These are phyloP conservation scores for Pythium guiyangense DNA, from an alignment of 352 stramenopile species.

Conservation along the genomic window DNA sequence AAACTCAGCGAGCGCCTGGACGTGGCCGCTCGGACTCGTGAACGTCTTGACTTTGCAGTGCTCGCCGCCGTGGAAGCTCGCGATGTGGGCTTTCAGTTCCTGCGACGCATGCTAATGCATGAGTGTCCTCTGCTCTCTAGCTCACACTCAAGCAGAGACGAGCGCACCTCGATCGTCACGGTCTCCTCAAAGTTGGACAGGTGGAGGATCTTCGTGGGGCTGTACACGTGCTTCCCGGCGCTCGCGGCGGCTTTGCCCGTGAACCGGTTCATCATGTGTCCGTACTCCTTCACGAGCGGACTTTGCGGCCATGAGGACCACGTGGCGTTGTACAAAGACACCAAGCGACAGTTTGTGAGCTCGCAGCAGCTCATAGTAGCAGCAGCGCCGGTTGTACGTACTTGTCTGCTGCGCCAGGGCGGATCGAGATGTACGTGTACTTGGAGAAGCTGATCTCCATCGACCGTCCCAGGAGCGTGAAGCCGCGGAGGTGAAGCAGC, in stretches of 20 bases:
- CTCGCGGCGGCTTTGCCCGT: constrained; percentile 50
- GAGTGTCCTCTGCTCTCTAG: too few relatives aligned
- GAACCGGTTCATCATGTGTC: constrained; percentile 46
- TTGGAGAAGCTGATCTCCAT: constrained; percentile 66
- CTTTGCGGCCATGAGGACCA: too few relatives aligned
- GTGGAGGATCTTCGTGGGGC: constrained; percentile 58
- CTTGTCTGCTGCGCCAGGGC: constrained; percentile 11
- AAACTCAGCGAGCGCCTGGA: constrained; percentile 52
- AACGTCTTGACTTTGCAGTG: constrained; percentile 47
- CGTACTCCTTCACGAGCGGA: constrained; percentile 39
- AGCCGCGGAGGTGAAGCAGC: constrained; percentile 47
- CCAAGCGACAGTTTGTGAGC: too few relatives aligned
- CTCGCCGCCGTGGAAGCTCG: constrained; percentile 29
- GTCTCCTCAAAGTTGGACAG: constrained; percentile 53
- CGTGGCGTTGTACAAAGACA: too few relatives aligned
- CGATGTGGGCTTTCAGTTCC: constrained; percentile 33
- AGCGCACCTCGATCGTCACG: constrained; percentile 24
- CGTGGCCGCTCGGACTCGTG: constrained; percentile 36
- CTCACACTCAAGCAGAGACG: neutral
- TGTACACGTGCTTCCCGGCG: constrained; percentile 60
- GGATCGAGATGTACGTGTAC: constrained; percentile 43
- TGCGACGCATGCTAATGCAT: too few relatives aligned
- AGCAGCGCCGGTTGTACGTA: too few relatives aligned
- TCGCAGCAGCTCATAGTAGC: too few relatives aligned
- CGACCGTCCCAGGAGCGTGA: constrained; percentile 41